phyloP scores from a whole-genome alignment of 805 yeast species.

The Kurtzmaniella fragi region DNA sequence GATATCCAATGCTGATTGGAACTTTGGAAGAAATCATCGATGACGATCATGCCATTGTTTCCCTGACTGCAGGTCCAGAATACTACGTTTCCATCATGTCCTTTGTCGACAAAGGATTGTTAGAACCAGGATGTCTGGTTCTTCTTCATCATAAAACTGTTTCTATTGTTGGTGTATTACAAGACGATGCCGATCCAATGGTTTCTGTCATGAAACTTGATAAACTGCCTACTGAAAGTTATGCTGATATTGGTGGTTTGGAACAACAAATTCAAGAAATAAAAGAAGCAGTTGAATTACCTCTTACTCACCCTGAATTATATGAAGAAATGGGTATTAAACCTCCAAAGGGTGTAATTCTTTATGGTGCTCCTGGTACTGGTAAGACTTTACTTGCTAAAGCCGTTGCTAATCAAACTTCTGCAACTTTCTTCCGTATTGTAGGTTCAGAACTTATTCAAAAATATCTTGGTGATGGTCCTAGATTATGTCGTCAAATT shows the following conservation, averaged over 20 bases:
- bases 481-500: slow-evolving; percentile 87
- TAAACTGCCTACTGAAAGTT: slow-evolving; percentile 94
- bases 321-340: slow-evolving; percentile 98
- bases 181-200: slow-evolving; percentile 97
- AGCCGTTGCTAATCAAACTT: slow-evolving; percentile 97
- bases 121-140: slow-evolving; percentile 97
- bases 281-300: slow-evolving; percentile 94
- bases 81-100: slow-evolving; percentile 94
- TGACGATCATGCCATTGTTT: slow-evolving; percentile 98
- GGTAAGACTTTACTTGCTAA: slow-evolving; percentile 94
- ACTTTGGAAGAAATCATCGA: slow-evolving; percentile 95
- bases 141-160: slow-evolving; percentile 93
- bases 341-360: slow-evolving; percentile 96
- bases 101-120: slow-evolving; percentile 91
- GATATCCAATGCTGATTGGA: slow-evolving; percentile 94
- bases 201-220: slow-evolving; percentile 97
- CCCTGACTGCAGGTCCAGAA: slow-evolving; percentile 94
- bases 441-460: slow-evolving; percentile 97
- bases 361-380: slow-evolving; percentile 98
- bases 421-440: slow-evolving; percentile 92
- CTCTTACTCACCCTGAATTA: slow-evolving; percentile 92
- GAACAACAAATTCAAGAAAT: slow-evolving; percentile 96
- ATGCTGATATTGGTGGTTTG: slow-evolving; percentile 95
- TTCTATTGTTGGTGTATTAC: slow-evolving; percentile 95
- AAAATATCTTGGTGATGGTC: slow-evolving; percentile 97